Percentiles rank a stretch among this genome's conserved stretches.
Conservation (phyloP, 768 basidiomycete species). For the Calocera cornea region DNA sequence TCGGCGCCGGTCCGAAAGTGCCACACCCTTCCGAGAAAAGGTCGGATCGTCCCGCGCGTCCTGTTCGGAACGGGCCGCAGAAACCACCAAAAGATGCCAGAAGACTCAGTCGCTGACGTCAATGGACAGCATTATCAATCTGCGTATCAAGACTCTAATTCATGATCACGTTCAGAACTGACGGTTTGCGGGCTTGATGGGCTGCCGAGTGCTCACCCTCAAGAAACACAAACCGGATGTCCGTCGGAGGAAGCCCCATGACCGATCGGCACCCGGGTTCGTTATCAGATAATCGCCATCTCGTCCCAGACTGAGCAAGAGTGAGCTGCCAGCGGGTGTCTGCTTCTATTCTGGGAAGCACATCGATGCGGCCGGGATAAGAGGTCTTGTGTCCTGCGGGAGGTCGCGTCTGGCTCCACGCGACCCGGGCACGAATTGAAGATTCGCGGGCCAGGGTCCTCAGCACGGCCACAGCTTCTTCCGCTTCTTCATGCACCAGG, state of each 20-base stretch:
- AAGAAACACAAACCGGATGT: no score
- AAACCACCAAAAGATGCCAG: background rate
- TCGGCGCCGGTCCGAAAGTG: background rate
- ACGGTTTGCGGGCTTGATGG: background rate
- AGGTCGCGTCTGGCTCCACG: background rate
- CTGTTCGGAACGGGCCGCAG: background rate
- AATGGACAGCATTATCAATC: background rate
- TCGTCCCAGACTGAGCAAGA: background rate
- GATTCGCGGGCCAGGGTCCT: background rate
- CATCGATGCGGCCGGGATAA: background rate
- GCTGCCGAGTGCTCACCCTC: background rate
- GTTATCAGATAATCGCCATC: constrained; percentile 2
- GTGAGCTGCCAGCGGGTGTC: background rate
- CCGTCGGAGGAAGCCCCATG: background rate
- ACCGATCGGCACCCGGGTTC: background rate
- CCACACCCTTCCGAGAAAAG: background rate
- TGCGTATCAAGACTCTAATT: background rate
- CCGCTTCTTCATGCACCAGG: background rate
- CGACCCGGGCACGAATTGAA: background rate
- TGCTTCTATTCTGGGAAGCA: background rate
- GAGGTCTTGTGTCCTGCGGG: background rate
- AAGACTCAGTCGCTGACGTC: background rate
- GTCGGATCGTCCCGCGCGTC: background rate
- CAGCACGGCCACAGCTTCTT: background rate
- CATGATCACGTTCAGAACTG: background rate